Base-by-base conservation (phyloP, 1,284 basidiomycete genomes). In the Rhodotorula sp. region DNA sequence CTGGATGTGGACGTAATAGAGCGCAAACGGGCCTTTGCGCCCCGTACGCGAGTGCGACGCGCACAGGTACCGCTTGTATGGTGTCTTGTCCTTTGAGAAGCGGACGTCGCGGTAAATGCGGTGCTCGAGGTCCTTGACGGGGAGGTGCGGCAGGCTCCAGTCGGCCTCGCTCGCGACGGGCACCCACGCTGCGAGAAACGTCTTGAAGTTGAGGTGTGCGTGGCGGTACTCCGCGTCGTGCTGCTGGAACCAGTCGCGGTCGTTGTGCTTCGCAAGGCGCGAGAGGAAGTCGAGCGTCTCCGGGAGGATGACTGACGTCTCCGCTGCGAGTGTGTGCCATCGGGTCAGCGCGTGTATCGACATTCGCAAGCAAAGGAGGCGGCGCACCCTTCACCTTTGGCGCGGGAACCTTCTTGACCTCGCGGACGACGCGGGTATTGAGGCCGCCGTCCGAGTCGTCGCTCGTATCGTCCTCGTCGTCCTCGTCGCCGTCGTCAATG, bases 81-180 rank as follows among this genome's bases (percentile, higher is more conserved):
- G 78, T 21, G 73, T 71, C 61, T 74, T 77, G 61, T 72, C 61
- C 57, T 76, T 72, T 6, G 63, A 67, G 67, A 75, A 66, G 29
- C 64, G 64, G 3, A 76, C 72, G 39, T 78, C 79, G 61, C 75
- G 72, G 68, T 80, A 78, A 62, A 80, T 78, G 6, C 81, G 72
- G 44, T 82, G 80, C 37, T 79, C 74, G 27, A 81, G 61, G 56
- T 82, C 81, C 67, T 82, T 82, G 21, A 73, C 73, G 8, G 81
- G 81, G 34, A 82, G 73, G 58, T 78, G 77, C 9, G 81, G 81
- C 1, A 82, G 70, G 4, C 77, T 75, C 71, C 76, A 78, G 63
- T 82, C 81, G 21, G 78, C 81, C 51, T 79, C 71, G 25, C 77
- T 68, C 48, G 79, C 77, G 50, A 78, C 74, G 8, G 80, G 78